phyloP scores from a whole-genome alignment of 441 rosid genomes.

The Adansonia rubrostipa region DNA sequence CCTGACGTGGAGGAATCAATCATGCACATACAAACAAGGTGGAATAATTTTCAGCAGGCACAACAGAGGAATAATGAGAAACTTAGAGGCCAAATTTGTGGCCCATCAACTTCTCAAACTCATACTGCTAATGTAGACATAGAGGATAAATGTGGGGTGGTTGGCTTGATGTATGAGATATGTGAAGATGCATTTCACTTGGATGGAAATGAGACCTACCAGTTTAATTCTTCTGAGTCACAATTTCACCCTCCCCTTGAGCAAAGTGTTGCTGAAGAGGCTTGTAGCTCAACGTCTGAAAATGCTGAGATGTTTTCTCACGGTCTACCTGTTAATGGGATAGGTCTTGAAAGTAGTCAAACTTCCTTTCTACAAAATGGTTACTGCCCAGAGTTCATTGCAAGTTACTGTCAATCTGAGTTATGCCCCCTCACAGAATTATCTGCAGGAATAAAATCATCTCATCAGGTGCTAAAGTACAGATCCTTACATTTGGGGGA shows the following conservation, averaged over 20 bases:
- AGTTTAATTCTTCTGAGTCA: slow-evolving; percentile 47
- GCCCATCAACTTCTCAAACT: slow-evolving; percentile 51
- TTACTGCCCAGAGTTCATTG: slow-evolving; percentile 75
- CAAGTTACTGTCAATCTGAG: slow-evolving; percentile 77
- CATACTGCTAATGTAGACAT: slow-evolving; percentile 40
- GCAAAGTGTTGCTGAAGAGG: slow-evolving; percentile 51
- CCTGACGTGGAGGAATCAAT: slow-evolving; percentile 92
- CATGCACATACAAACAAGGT: slow-evolving; percentile 86
- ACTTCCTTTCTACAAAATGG: slow-evolving; percentile 54
- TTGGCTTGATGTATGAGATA: slow-evolving; percentile 85
- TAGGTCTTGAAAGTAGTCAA: slow-evolving; percentile 57
- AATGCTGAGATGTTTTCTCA: slow-evolving; percentile 44
- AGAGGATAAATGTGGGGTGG: slow-evolving; percentile 38
- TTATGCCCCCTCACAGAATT: slow-evolving; percentile 61
- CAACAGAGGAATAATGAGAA: slow-evolving; percentile 52
- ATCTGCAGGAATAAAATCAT: slow-evolving; percentile 51
- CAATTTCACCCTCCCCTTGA: slow-evolving; percentile 44
- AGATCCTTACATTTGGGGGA: slow-evolving; percentile 39
- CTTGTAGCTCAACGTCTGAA: slow-evolving; percentile 43
- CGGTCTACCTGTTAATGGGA: slow-evolving; percentile 45
- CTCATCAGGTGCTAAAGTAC: slow-evolving; percentile 39
- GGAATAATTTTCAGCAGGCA: slow-evolving; percentile 68
- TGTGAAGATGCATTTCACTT: slow-evolving; percentile 75
- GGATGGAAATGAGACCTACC: slow-evolving; percentile 49
- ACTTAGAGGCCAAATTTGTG: slow-evolving; percentile 28